Percentiles rank a stretch among this genome's conserved stretches.
Evolutionary conservation across 352 stramenopile species (phyloP).

Genomic region (Globisporangium nodosum): DNA sequence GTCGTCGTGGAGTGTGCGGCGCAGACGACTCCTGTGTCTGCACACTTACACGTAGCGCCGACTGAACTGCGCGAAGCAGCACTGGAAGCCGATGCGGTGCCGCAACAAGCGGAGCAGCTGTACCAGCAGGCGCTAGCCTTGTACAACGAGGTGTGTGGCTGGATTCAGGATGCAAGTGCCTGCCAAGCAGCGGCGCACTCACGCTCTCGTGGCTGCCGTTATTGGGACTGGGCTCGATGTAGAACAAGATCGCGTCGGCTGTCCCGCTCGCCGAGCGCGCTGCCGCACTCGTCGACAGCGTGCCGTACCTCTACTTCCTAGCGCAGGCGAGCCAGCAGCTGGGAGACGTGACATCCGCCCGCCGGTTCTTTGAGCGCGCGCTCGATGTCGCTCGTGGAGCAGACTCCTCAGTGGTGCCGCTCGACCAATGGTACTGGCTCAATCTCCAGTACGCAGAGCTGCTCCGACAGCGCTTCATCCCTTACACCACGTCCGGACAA

Average conservation of each 20-base stretch:
- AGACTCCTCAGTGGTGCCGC: background rate
- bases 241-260: conserved; percentile 6
- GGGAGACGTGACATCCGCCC: background rate
- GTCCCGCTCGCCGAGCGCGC: background rate
- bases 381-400: background rate
- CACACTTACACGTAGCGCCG: background rate
- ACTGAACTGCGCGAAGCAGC: background rate
- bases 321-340: background rate
- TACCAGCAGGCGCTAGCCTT: background rate
- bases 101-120: background rate
- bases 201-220: background rate
- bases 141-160: conserved; percentile 1
- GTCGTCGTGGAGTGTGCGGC: background rate
- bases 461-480: conserved; percentile 3
- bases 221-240: background rate
- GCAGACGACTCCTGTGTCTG: too few relatives aligned
- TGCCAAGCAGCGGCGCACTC: background rate
- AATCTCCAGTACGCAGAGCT: conserved; percentile 16
- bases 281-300: background rate
- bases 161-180: background rate
- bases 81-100: background rate
- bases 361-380: conserved; percentile 2
- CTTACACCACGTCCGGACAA: background rate
- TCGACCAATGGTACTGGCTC: conserved; percentile 8
- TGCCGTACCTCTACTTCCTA: conserved; percentile 9